Evolutionary conservation across 805 yeast species (phyloP).

Genomic region (Ogataea neopini): DNA sequence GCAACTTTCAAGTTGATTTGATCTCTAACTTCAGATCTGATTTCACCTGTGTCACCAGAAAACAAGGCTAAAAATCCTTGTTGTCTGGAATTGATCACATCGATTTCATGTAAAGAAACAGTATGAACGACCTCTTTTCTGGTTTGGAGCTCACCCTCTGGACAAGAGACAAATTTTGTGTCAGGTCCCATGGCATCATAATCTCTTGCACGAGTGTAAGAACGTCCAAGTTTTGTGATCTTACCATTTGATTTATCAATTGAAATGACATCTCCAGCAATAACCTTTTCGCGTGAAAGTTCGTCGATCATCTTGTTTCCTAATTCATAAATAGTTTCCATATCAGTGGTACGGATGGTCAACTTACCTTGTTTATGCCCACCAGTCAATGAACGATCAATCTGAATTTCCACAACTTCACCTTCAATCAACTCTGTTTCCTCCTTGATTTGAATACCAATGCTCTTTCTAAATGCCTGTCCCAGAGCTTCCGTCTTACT

Average conservation of each 20-base stretch:
- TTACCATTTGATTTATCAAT: constrained; percentile 98
- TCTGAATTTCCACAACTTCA: constrained; percentile 94
- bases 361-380: constrained; percentile 81
- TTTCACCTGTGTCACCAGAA: constrained; percentile 91
- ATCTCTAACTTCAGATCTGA: constrained; percentile 83
- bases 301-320: constrained; percentile 65
- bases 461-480: constrained; percentile 96
- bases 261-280: constrained; percentile 95
- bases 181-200: constrained; percentile 98
- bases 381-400: constrained; percentile 88
- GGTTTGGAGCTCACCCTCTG: constrained; percentile 98
- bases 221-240: constrained; percentile 94
- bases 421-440: constrained; percentile 98
- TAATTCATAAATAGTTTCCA: constrained; percentile 78
- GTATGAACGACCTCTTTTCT: constrained; percentile 98
- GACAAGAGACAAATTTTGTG: constrained; percentile 82
- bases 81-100: constrained; percentile 94
- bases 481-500: constrained; percentile 94
- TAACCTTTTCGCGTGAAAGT: constrained; percentile 90
- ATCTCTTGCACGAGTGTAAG: constrained; percentile 98
- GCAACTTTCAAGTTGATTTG: constrained; percentile 66
- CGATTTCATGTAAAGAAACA: constrained; percentile 93
- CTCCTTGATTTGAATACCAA: constrained; percentile 93
- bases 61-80: constrained; percentile 55
- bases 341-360: constrained; percentile 85